These are phyloP conservation scores for Coemansia sp. DNA, from an alignment of 192 early-diverging fungal genomes.

Conservation along the genomic window DNA sequence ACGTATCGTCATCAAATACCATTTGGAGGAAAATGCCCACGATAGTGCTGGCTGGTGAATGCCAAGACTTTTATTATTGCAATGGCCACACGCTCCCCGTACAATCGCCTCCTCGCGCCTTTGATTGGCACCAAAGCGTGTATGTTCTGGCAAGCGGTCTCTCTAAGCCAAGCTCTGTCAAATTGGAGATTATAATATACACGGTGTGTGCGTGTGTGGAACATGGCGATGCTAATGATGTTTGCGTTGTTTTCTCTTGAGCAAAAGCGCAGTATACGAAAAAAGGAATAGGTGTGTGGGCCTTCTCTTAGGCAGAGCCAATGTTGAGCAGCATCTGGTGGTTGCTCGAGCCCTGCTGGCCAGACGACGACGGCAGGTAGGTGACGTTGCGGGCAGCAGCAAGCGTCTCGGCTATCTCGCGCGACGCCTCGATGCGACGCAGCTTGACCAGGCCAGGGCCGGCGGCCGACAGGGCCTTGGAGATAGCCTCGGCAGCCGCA, in stretches of 20 bases:
- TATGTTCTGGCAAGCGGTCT: no score
- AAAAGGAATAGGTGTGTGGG: not conserved
- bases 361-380: constrained; percentile 69
- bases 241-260: not conserved
- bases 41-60: no score
- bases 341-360: constrained; percentile 53
- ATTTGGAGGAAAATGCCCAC: no score
- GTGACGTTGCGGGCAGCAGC: constrained; percentile 80
- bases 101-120: no score
- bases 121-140: no score
- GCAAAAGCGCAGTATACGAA: not conserved
- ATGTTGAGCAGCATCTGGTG: constrained; percentile 81
- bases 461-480: constrained; percentile 83
- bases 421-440: constrained; percentile 94
- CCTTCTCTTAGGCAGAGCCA: constrained; percentile 34
- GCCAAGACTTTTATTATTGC: no score
- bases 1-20: no score
- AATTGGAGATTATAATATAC: no score
- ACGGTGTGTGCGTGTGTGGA: no score
- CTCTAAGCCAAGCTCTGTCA: no score
- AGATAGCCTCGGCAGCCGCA: constrained; percentile 85
- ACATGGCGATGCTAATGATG: not conserved
- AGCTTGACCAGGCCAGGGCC: constrained; percentile 92
- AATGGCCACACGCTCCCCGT: no score
- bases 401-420: constrained; percentile 91